Conservation (phyloP, 352 stramenopile genomes). For the Globisporangium apiculatum region DNA sequence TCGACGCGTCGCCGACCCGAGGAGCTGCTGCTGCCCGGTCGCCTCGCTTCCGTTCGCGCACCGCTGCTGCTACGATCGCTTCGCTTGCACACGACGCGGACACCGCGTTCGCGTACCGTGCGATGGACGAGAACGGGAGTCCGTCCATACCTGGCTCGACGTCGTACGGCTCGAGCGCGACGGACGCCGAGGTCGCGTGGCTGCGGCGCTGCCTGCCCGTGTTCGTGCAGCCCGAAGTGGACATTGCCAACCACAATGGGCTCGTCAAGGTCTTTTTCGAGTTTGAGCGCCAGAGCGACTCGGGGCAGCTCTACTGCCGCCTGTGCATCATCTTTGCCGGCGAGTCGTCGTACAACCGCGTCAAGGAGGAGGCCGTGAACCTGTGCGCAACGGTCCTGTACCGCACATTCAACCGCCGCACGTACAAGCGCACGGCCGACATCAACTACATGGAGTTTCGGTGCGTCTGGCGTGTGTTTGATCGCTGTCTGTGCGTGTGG, state of each 20-base stretch:
- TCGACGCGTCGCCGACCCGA: neutral
- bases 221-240: conserved; percentile 77
- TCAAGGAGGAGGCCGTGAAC: conserved; percentile 67
- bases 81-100: conserved; percentile 3
- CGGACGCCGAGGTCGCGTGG: conserved; percentile 57
- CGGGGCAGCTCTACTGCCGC: conserved; percentile 49
- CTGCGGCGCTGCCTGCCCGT: conserved; percentile 74
- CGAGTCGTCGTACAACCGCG: conserved; percentile 82
- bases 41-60: conserved; percentile 8
- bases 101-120: conserved; percentile 31
- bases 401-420: conserved; percentile 79
- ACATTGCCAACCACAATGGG: conserved; percentile 76
- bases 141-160: conserved; percentile 14
- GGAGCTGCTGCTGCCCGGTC: conserved; percentile 1
- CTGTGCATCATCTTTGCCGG: conserved; percentile 79
- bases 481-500: neutral
- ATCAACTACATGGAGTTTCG: conserved; percentile 88
- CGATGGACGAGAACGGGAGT: conserved; percentile 33
- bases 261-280: conserved; percentile 80
- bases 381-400: conserved; percentile 70
- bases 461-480: conserved; percentile 17
- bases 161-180: conserved; percentile 16
- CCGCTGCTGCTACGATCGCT: conserved; percentile 5
- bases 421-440: conserved; percentile 83
- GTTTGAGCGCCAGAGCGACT: conserved; percentile 61